Base-by-base conservation (phyloP, 441 rosid genomes). In the Corymbia calophylla region DNA sequence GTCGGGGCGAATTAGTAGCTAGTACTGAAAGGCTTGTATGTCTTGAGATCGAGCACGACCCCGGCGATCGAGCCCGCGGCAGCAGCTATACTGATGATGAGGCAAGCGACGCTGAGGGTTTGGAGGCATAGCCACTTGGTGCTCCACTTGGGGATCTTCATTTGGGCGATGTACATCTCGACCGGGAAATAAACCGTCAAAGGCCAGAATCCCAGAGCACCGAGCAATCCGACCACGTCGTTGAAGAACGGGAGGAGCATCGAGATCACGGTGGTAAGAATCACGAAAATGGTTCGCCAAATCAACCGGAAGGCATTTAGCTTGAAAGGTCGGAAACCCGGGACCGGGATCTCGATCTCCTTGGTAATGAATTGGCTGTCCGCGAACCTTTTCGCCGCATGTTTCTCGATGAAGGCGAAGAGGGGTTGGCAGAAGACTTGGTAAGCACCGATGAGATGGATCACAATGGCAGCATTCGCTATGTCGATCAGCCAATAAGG, bases 131-230 rank as follows among this genome's bases (percentile, higher is more conserved):
- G 53, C 91, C 91, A 90, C 80, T 90, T 90, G 87, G 91, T 90
- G 89, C 91, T 87, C 91, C 91, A 90, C 85, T 12, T 87, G 62
- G 91, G 91, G 73, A 90, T 87, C 91, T 68, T 87, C 91, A 53
- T 89, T 51, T 89, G 91, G 31, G 49, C 73, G n/a, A 70, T 89
- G 77, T 89, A 90, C 91, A 90, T 90, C 66, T 90, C 91, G 15
- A 90, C 89, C 6, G 91, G 91, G 87, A 90, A 90, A 3, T 90
- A 90, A 5, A 90, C 91, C 6, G 91, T 90, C 44, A 90, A 53
- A 32, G 91, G 91, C 91, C 91, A 90, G 53, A 90, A 90, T 53
- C 91, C 89, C 10, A 90, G 91, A 9, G 91, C 91, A n/a, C 91
- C 91, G 47, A 90, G 91, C 17, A 90, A 80, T 47, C 91, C 91